Conservation (phyloP, 2,329 filamentous ascomycete genomes). For the Aureobasidium subglaciale region DNA sequence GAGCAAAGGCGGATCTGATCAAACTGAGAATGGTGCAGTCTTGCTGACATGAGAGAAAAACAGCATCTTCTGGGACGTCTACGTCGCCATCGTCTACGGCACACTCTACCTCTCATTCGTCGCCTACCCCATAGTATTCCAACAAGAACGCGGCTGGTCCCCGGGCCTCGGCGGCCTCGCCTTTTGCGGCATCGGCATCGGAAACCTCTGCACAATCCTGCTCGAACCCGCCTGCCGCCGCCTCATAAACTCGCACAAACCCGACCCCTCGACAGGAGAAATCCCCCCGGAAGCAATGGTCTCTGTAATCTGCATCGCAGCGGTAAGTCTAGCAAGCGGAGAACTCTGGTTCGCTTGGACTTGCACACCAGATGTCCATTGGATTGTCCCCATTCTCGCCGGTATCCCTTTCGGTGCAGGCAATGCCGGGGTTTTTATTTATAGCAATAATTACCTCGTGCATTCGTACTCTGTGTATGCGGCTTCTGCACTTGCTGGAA, state of each 20-base stretch:
- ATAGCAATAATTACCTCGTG: slow-evolving; percentile 72
- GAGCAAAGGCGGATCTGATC: no score
- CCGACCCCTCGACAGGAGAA: slow-evolving; percentile 67
- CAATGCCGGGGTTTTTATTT: slow-evolving; percentile 74
- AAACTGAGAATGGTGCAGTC: no score
- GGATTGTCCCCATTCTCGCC: slow-evolving; percentile 71
- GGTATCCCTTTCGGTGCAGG: slow-evolving; percentile 74
- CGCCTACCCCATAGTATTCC: slow-evolving; percentile 80
- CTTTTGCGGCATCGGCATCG: slow-evolving; percentile 65
- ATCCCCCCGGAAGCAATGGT: slow-evolving; percentile 74
- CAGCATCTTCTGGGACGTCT: slow-evolving; percentile 67
- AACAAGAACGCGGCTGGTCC: slow-evolving; percentile 67
- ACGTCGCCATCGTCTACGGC: slow-evolving; percentile 71
- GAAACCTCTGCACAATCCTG: slow-evolving; percentile 45
- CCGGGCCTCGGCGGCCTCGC: slow-evolving; percentile 67
- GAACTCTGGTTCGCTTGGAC: slow-evolving; percentile 89
- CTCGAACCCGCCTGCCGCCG: slow-evolving; percentile 63
- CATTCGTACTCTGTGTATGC: slow-evolving; percentile 75
- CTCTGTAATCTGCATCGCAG: slow-evolving; percentile 69
- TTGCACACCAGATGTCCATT: slow-evolving; percentile 72
- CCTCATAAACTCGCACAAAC: slow-evolving; percentile 69
- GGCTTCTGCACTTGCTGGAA: slow-evolving; percentile 72
- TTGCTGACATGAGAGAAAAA: no score
- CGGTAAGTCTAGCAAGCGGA: slow-evolving; percentile 66
- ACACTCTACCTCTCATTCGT: slow-evolving; percentile 88